phyloP scores from a whole-genome alignment of 108 stramenopile species.

The Cyclotella choctawhatcheeana region DNA sequence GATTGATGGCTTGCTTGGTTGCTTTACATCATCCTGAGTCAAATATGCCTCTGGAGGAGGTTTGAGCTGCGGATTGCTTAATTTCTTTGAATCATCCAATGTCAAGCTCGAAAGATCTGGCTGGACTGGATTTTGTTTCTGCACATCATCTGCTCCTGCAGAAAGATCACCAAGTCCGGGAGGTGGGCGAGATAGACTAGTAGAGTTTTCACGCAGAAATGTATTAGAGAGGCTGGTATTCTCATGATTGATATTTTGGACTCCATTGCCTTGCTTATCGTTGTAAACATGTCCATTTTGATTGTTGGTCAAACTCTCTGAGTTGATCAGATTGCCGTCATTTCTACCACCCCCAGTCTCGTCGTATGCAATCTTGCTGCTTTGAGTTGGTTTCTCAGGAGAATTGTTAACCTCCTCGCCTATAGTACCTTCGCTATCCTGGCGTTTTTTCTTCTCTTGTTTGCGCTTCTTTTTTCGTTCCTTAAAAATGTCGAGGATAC shows the following conservation, averaged over 20 bases:
- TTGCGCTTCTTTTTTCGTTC: constrained; percentile 74
- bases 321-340: neutral
- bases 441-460: constrained; percentile 48
- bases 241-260: neutral
- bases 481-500: constrained; percentile 80
- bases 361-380: constrained; percentile 8
- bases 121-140: neutral
- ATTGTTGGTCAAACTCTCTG: neutral
- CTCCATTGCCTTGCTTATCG: neutral
- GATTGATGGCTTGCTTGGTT: too few species aligned
- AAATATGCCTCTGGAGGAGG: neutral
- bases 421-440: neutral
- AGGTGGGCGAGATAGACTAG: constrained; percentile 4
- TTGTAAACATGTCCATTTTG: neutral
- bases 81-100: neutral
- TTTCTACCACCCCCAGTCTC: constrained; percentile 4
- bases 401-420: constrained; percentile 2
- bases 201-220: constrained; percentile 12
- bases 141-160: neutral
- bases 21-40: too few species aligned
- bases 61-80: constrained; percentile 13
- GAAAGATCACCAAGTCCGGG: constrained; percentile 4
- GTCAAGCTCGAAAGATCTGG: constrained; percentile 9
- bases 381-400: constrained; percentile 6
- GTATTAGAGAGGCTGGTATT: neutral